A percentile compares a stretch with the other conserved stretches of the same genome.
Conservation (phyloP, 2,329 filamentous ascomycete species). For the Mariannaea sp. region DNA sequence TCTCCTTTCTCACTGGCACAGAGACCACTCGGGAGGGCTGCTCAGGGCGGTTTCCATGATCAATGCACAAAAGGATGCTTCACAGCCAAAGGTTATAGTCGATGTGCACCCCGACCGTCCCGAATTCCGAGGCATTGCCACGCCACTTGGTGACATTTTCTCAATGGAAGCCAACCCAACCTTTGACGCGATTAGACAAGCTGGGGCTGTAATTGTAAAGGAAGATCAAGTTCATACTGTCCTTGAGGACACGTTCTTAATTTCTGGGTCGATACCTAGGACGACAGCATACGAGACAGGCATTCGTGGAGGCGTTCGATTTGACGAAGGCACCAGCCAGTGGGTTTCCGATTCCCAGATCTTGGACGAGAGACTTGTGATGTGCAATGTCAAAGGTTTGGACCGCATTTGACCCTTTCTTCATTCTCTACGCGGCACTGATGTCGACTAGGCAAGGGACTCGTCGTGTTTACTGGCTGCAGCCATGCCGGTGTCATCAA, state of each 20-base stretch:
- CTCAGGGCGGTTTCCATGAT: slow-evolving; percentile 54
- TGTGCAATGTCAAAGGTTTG: slow-evolving; percentile 56
- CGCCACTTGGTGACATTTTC: too few species aligned
- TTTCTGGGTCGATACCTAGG: slow-evolving; percentile 59
- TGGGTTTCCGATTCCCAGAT: slow-evolving; percentile 57
- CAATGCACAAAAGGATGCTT: slow-evolving; percentile 37
- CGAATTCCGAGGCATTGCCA: slow-evolving; percentile 48
- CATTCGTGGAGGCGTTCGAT: slow-evolving; percentile 51
- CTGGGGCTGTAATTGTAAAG: slow-evolving; percentile 40
- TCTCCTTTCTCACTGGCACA: slow-evolving; percentile 59
- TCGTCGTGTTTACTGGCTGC: slow-evolving; percentile 61
- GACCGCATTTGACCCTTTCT: background rate
- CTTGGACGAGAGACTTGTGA: slow-evolving; percentile 57
- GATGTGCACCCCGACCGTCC: slow-evolving; percentile 60
- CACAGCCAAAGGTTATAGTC: slow-evolving; percentile 40
- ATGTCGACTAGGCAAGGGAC: slow-evolving; percentile 38
- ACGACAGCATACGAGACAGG: slow-evolving; percentile 55
- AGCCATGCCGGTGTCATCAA: slow-evolving; percentile 62
- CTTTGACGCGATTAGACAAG: slow-evolving; percentile 49
- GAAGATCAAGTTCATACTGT: slow-evolving; percentile 49
- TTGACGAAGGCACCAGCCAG: slow-evolving; percentile 42
- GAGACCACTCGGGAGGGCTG: slow-evolving; percentile 60
- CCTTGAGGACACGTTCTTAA: slow-evolving; percentile 55
- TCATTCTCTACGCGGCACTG: background rate
- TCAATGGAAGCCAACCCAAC: slow-evolving; percentile 58